Percentiles rank a stretch among this genome's conserved stretches.
phyloP scores from a whole-genome alignment of 2,329 filamentous ascomycete genomes.

The Pseudogymnoascus sp. region DNA sequence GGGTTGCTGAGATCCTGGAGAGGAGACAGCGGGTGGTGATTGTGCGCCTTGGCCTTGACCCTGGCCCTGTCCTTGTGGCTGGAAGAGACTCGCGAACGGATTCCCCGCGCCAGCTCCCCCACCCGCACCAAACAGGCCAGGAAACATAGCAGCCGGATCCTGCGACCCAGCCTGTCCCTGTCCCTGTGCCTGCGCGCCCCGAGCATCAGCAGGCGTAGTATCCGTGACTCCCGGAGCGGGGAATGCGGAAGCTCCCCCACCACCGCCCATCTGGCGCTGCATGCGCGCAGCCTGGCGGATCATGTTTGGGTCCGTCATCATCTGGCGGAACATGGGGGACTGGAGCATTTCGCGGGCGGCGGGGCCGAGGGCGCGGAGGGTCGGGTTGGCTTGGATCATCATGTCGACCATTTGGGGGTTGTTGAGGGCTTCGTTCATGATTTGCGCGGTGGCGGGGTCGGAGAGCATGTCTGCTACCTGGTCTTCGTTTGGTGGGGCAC shows the following conservation, averaged over 20 bases:
- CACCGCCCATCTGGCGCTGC: constrained; percentile 60
- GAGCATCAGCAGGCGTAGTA: constrained; percentile 53
- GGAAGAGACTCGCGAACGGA: constrained; percentile 55
- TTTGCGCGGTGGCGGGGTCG: constrained; percentile 77
- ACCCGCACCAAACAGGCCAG: constrained; percentile 30
- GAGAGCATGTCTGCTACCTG: constrained; percentile 77
- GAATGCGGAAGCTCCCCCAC: constrained; percentile 52
- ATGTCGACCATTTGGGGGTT: constrained; percentile 93
- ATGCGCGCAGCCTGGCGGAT: constrained; percentile 76
- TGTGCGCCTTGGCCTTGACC: constrained; percentile 12
- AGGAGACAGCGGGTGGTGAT: constrained; percentile 20
- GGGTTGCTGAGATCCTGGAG: constrained; percentile 23
- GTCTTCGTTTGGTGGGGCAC: constrained; percentile 73
- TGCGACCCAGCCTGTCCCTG: constrained; percentile 13
- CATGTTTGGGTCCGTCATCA: constrained; percentile 87
- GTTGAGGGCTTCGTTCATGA: constrained; percentile 89
- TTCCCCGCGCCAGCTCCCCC: constrained; percentile 36
- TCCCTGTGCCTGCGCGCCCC: constrained; percentile 27
- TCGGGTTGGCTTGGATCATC: constrained; percentile 87
- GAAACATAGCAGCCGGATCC: constrained; percentile 26
- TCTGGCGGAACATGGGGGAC: constrained; percentile 78
- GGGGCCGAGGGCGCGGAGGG: constrained; percentile 62
- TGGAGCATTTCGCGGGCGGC: constrained; percentile 77
- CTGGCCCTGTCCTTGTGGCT: constrained; percentile 25
- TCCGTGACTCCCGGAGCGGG: constrained; percentile 89